Conservation (phyloP, 1,139 yeast genomes). For the Geotrichum europaeum region DNA sequence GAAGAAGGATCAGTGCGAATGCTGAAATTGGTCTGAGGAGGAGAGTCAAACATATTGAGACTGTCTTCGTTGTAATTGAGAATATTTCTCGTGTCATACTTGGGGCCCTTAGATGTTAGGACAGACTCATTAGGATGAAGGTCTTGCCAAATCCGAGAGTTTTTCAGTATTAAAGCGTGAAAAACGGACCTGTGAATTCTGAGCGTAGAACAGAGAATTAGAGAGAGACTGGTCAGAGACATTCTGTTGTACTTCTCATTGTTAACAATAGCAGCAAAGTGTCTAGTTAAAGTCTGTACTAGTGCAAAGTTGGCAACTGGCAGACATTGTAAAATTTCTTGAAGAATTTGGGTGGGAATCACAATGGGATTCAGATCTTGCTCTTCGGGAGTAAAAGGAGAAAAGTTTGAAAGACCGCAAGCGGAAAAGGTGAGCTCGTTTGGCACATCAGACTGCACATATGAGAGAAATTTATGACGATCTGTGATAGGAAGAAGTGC, state of each 20-base stretch:
- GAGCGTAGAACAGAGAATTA: slow-evolving; percentile 33
- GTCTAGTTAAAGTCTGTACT: slow-evolving; percentile 28
- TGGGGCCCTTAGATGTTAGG: slow-evolving; percentile 21
- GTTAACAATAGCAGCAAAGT: slow-evolving; percentile 24
- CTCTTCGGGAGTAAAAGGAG: slow-evolving; percentile 17
- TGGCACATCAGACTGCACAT: slow-evolving; percentile 7
- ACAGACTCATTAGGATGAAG: slow-evolving; percentile 17
- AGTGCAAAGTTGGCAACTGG: slow-evolving; percentile 28
- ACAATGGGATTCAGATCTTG: slow-evolving; percentile 19
- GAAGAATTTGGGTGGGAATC: slow-evolving; percentile 24
- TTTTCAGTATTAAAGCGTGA: slow-evolving; percentile 19
- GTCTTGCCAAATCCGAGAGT: slow-evolving; percentile 25
- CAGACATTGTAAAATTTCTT: slow-evolving; percentile 23
- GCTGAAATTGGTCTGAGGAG: background rate
- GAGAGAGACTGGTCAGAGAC: slow-evolving; percentile 30
- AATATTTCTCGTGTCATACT: slow-evolving; percentile 11
- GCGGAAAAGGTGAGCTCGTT: background rate
- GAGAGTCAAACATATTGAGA: background rate
- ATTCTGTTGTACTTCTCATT: slow-evolving; percentile 26
- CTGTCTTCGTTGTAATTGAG: slow-evolving; percentile 6
- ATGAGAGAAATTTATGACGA: slow-evolving; percentile 20
- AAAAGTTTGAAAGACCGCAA: slow-evolving; percentile 5
- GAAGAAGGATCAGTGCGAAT: background rate
- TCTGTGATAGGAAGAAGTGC: slow-evolving; percentile 34
- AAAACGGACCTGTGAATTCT: slow-evolving; percentile 24